A percentile compares a stretch with the other conserved stretches of the same genome.
Evolutionary conservation across 306 rosid species (phyloP).

Genomic region (Potentilla sterilis): DNA sequence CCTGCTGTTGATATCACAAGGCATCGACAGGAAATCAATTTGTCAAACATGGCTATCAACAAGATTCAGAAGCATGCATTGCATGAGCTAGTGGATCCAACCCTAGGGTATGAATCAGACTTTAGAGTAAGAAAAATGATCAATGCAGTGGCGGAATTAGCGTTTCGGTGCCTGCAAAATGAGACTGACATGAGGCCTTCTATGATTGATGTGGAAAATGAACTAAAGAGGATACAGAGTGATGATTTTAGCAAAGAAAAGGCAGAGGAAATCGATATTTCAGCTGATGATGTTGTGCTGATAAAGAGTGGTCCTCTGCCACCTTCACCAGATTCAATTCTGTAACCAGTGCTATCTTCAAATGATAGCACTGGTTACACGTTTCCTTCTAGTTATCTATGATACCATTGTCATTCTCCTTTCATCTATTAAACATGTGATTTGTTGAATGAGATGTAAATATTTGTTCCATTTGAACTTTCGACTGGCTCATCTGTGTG

Average conservation of each 20-base stretch:
- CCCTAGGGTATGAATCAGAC: slow-evolving; percentile 64
- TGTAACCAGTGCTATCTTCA: no score
- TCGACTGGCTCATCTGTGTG: not conserved
- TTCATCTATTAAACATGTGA: slow-evolving; percentile 9
- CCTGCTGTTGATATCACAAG: slow-evolving; percentile 89
- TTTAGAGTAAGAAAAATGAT: slow-evolving; percentile 48
- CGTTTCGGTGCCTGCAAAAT: slow-evolving; percentile 71
- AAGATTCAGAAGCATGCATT: slow-evolving; percentile 57
- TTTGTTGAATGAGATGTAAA: slow-evolving; percentile 38
- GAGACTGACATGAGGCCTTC: slow-evolving; percentile 65
- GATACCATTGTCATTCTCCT: not conserved
- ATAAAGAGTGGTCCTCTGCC: slow-evolving; percentile 46
- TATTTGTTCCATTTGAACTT: not conserved
- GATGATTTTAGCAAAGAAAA: slow-evolving; percentile 31
- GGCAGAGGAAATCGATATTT: slow-evolving; percentile 48
- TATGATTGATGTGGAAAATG: slow-evolving; percentile 55
- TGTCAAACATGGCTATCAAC: slow-evolving; percentile 74
- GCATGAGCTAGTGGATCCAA: slow-evolving; percentile 62
- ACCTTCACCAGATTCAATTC: slow-evolving; percentile 48
- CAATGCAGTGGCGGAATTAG: slow-evolving; percentile 69
- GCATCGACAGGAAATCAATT: slow-evolving; percentile 74
- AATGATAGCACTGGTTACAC: no score
- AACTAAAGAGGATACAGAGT: slow-evolving; percentile 47
- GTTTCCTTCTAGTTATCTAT: not conserved
- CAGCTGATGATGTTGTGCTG: slow-evolving; percentile 41